phyloP scores from a whole-genome alignment of 1,284 basidiomycete species.

The Ustilago loliicola region DNA sequence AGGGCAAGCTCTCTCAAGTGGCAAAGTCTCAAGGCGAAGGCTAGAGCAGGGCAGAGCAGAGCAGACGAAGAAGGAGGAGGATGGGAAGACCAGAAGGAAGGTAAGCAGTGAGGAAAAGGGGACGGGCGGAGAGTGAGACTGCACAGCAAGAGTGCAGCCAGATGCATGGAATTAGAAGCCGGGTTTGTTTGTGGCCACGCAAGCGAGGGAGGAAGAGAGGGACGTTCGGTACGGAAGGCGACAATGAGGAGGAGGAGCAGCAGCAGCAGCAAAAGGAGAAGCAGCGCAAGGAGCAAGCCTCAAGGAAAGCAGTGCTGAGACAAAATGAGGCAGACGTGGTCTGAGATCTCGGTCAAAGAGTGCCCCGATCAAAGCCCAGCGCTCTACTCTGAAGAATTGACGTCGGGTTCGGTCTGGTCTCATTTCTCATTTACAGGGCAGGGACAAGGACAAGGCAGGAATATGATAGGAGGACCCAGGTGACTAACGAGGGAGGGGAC shows the following conservation, averaged over 20 bases:
- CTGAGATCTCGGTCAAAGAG: constrained; percentile 5
- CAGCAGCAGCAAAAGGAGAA: background rate
- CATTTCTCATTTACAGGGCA: background rate
- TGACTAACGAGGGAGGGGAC: background rate
- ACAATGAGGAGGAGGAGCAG: background rate
- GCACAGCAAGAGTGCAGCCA: constrained; percentile 18
- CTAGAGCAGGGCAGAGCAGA: background rate
- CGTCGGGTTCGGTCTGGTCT: constrained; percentile 1
- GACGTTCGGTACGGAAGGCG: background rate
- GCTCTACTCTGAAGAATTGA: background rate
- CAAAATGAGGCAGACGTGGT: background rate
- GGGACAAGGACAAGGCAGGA: background rate
- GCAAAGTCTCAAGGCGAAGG: background rate
- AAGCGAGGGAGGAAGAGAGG: constrained; percentile 17
- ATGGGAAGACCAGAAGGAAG: background rate
- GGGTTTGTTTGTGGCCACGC: constrained; percentile 39
- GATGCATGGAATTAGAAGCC: constrained; percentile 42
- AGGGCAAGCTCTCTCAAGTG: background rate
- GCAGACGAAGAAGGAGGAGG: background rate
- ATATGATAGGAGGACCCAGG: too few species aligned
- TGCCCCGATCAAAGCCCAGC: background rate
- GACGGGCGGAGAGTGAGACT: background rate
- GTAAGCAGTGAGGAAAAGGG: constrained; percentile 4
- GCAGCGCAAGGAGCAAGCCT: background rate
- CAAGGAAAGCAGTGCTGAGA: background rate